Evolutionary conservation across 2,329 filamentous ascomycete genomes (phyloP), one percentile per base, ranked within the genome.

Genomic region (Tolypocladium ophioglossoides): DNA sequence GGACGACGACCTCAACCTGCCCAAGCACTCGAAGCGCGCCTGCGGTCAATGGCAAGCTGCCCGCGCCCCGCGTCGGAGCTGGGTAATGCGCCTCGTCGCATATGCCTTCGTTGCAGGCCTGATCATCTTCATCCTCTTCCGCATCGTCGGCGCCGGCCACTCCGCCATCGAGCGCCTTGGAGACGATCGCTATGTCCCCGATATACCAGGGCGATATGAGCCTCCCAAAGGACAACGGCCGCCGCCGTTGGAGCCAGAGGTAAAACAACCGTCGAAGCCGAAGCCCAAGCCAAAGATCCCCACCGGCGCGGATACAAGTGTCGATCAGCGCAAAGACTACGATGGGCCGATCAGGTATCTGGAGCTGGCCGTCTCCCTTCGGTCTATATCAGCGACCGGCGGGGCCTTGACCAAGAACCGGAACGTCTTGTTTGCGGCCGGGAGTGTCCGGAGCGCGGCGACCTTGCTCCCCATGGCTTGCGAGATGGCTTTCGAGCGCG

Each of bases 391-490:
- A 9, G 73, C 69, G 22, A 83, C 80, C 0, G 72, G 73, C 30
- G 84, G 84, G 5, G 68, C 70, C 50, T 72, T 72, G 52, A 58
- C 66, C 35, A 65, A 71, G 39, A 89, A 87, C 63, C 79, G 79
- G 51, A 91, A 91, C 63, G 78, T 96, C 18, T 69, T 96, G 3
- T 96, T 96, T 66, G 86, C 85, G 5, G 84, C 87, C 4, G 85
- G 88, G 0, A 91, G 79, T 57, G 70, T 95, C 51, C 80, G 80
- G 66, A 94, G 89, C 64, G 82, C 84, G 18, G 79, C 88, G 0
- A 79, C 80, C 35, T 68, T 96, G 52, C 73, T 96, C 35, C 90
- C 91, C 0, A 75, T 96, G 65, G 89, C 91, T 7, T 97, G 94
- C 68, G 82, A 89, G 62, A 96, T 96, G 91, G 85, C 84, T 8